A percentile compares a stretch with the other conserved stretches of the same genome.
Evolutionary conservation across 768 basidiomycete genomes (phyloP).

Genomic region (Auricularia heimuer): DNA sequence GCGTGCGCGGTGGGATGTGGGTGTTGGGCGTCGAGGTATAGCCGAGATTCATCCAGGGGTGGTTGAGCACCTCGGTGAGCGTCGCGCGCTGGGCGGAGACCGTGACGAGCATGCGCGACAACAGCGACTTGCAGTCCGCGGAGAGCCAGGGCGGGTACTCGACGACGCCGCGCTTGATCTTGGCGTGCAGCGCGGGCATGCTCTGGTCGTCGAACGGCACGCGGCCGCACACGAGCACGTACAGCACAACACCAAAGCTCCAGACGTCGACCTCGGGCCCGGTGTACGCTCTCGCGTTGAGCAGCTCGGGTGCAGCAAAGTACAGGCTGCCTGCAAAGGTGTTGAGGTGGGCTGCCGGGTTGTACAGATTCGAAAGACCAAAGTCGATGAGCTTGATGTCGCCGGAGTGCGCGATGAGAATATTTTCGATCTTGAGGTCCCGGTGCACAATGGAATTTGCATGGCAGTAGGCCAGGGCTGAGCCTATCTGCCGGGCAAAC

Average conservation of each 20-base stretch:
- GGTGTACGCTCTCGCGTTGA: constrained; percentile 93
- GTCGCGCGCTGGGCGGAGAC: constrained; percentile 75
- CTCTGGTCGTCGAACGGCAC: constrained; percentile 99
- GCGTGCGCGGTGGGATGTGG: constrained; percentile 82
- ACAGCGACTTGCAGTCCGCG: constrained; percentile 87
- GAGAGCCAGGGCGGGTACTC: constrained; percentile 98
- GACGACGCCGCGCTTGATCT: constrained; percentile 94
- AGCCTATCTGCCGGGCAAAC: constrained; percentile 95
- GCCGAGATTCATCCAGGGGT: constrained; percentile 90
- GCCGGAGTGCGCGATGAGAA: constrained; percentile 10
- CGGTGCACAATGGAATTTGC: constrained; percentile 35
- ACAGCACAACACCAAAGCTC: constrained; percentile 98
- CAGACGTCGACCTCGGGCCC: constrained; percentile 98
- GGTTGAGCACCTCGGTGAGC: constrained; percentile 72
- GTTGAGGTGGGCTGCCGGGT: constrained; percentile 37
- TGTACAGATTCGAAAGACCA: constrained; percentile 13
- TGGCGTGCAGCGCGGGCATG: constrained; percentile 98
- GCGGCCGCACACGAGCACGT: constrained; percentile 95
- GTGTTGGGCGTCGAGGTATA: constrained; percentile 71
- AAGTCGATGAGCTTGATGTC: constrained; percentile 13
- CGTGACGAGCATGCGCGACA: constrained; percentile 94
- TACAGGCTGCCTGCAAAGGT: constrained; percentile 98
- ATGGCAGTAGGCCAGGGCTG: constrained; percentile 24
- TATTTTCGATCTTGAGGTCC: constrained; percentile 38
- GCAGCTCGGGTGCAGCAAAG: constrained; percentile 94